Conservation (phyloP, 2,329 filamentous ascomycete species). For the Stemphylium beticola region DNA sequence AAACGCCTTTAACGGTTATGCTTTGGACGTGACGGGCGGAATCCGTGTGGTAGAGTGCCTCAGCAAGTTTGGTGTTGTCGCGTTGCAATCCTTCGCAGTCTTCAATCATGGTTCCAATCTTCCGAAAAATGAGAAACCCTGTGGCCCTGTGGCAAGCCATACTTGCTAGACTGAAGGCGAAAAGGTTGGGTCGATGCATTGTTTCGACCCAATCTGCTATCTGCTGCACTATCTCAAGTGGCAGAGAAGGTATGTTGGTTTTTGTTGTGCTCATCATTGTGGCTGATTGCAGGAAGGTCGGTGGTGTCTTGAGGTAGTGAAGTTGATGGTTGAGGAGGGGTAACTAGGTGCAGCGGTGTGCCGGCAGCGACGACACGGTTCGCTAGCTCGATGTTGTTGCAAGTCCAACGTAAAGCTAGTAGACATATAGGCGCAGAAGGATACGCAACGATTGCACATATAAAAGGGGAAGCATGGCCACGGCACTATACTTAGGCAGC, state of each 20-base stretch:
- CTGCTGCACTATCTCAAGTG: slow-evolving; percentile 25
- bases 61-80: slow-evolving; percentile 16
- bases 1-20: slow-evolving; percentile 24
- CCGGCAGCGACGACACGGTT: background rate
- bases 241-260: slow-evolving; percentile 14
- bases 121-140: slow-evolving; percentile 19
- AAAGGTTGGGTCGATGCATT: slow-evolving; percentile 25
- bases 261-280: background rate
- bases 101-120: slow-evolving; percentile 16
- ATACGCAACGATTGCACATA: too few relatives aligned
- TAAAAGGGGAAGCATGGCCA: too few relatives aligned
- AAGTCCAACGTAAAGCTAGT: too few relatives aligned
- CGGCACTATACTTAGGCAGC: too few relatives aligned
- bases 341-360: too few relatives aligned
- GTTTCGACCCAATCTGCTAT: slow-evolving; percentile 23
- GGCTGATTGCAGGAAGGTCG: background rate
- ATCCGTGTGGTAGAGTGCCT: slow-evolving; percentile 20
- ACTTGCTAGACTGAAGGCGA: slow-evolving; percentile 22
- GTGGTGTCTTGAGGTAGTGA: background rate
- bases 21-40: slow-evolving; percentile 22
- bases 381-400: background rate
- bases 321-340: background rate
- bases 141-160: slow-evolving; percentile 24
- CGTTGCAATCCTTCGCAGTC: slow-evolving; percentile 14
- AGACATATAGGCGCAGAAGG: too few relatives aligned